Conservation (phyloP, 805 yeast species). For the Ogataea henricii region DNA sequence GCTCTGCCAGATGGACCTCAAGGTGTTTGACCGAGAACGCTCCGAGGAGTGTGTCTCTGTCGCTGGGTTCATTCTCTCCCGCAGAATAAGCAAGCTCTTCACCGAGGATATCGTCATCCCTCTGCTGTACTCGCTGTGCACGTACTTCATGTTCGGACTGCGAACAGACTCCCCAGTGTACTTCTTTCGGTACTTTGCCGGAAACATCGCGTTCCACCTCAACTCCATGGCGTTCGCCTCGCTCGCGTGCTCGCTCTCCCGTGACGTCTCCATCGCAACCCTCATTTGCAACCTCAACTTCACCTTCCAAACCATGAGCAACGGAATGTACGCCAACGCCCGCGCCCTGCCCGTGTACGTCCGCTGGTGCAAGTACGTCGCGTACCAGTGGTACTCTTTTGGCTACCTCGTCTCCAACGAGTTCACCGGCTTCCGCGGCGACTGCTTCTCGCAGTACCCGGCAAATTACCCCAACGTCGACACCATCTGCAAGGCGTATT, state of each 20-base stretch:
- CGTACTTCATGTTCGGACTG: slow-evolving; percentile 80
- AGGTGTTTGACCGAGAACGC: slow-evolving; percentile 65
- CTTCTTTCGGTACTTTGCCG: slow-evolving; percentile 66
- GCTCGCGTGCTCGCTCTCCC: slow-evolving; percentile 52
- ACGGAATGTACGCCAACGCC: slow-evolving; percentile 80
- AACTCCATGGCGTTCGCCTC: slow-evolving; percentile 58
- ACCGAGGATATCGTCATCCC: slow-evolving; percentile 71
- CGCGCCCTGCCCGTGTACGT: slow-evolving; percentile 80
- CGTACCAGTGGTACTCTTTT: slow-evolving; percentile 77
- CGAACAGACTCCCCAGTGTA: slow-evolving; percentile 44
- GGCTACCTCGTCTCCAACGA: slow-evolving; percentile 69
- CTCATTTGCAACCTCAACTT: slow-evolving; percentile 63
- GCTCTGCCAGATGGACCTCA: slow-evolving; percentile 54
- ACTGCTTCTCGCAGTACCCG: slow-evolving; percentile 46
- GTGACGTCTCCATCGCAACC: slow-evolving; percentile 64
- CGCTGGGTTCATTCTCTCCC: slow-evolving; percentile 63
- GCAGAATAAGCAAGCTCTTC: slow-evolving; percentile 65
- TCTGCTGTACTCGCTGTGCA: slow-evolving; percentile 56
- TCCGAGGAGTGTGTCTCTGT: slow-evolving; percentile 68
- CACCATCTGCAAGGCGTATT: slow-evolving; percentile 46
- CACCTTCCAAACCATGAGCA: slow-evolving; percentile 74
- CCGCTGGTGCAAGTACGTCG: slow-evolving; percentile 77
- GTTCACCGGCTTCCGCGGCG: slow-evolving; percentile 61
- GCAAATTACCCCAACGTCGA: slow-evolving; percentile 33
- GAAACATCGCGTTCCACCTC: slow-evolving; percentile 56